phyloP scores from a whole-genome alignment of 2,329 filamentous ascomycete genomes.

The Aureobasidium zeae region DNA sequence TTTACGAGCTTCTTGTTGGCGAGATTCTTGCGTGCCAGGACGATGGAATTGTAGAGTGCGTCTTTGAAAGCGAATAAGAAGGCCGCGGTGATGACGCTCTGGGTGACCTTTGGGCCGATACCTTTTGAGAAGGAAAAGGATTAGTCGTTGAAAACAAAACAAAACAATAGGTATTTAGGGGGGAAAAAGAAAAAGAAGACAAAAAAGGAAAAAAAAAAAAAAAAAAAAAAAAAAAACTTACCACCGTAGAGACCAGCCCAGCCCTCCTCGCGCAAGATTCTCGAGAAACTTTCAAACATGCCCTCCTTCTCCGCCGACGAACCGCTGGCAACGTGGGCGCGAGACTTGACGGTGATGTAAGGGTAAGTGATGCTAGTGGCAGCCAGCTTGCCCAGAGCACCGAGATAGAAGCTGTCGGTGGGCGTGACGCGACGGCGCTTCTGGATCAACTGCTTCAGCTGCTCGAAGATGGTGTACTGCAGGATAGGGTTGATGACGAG shows the following conservation, averaged over 20 bases:
- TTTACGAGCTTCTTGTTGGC: slow-evolving; percentile 10
- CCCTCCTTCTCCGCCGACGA: slow-evolving; percentile 68
- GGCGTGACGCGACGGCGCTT: slow-evolving; percentile 68
- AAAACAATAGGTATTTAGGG: background rate
- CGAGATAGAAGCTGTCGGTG: slow-evolving; percentile 78
- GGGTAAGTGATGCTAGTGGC: slow-evolving; percentile 93
- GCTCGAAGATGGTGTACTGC: slow-evolving; percentile 98
- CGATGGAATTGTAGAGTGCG: slow-evolving; percentile 75
- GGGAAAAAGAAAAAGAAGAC: slow-evolving; percentile 16
- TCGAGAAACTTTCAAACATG: slow-evolving; percentile 65
- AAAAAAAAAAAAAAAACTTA: too few species aligned
- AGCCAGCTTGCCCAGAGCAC: slow-evolving; percentile 86
- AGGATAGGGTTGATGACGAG: slow-evolving; percentile 97
- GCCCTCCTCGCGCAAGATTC: slow-evolving; percentile 82
- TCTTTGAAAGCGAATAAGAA: slow-evolving; percentile 98
- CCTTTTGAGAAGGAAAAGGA: slow-evolving; percentile 47
- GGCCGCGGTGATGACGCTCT: slow-evolving; percentile 92
- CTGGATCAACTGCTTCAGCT: slow-evolving; percentile 88
- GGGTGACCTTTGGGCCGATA: slow-evolving; percentile 90
- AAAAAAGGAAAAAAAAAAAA: too few species aligned
- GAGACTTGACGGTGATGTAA: slow-evolving; percentile 97
- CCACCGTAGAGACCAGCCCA: slow-evolving; percentile 87
- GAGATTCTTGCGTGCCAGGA: slow-evolving; percentile 47
- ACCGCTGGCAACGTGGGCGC: slow-evolving; percentile 83
- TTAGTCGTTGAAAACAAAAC: slow-evolving; percentile 13